These are phyloP conservation scores for Actinomortierella wolfii DNA, from an alignment of 371 early-diverging fungal genomes.

Conservation along the genomic window DNA sequence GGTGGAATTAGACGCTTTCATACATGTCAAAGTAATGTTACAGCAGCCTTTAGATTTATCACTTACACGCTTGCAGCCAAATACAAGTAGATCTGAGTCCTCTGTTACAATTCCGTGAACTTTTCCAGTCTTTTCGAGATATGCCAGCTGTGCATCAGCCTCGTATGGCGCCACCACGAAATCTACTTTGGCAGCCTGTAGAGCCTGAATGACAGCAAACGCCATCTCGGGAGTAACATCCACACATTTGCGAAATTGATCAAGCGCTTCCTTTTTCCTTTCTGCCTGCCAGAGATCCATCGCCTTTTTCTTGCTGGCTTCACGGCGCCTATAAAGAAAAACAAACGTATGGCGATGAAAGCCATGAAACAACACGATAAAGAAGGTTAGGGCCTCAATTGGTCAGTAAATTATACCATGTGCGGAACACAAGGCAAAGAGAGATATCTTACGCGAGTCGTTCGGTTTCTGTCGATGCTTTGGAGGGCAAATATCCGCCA, in stretches of 20 bases:
- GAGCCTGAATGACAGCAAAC: conserved; percentile 68
- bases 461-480: conserved; percentile 76
- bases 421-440: neutral
- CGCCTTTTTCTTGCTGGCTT: conserved; percentile 58
- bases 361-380: neutral
- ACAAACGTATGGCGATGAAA: neutral
- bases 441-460: conserved; percentile 46
- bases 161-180: conserved; percentile 98
- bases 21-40: no score
- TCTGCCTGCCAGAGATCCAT: conserved; percentile 53
- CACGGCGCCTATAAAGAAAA: conserved; percentile 51
- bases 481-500: conserved; percentile 91
- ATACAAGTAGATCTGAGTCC: conserved; percentile 97
- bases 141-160: conserved; percentile 98
- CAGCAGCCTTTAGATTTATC: no score
- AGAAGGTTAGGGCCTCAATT: neutral
- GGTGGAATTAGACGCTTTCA: no score
- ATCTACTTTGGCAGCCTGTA: conserved; percentile 68
- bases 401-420: conserved; percentile 1
- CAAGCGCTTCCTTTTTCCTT: conserved; percentile 63
- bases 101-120: conserved; percentile 92
- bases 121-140: conserved; percentile 70
- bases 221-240: conserved; percentile 85
- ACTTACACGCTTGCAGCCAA: conserved; percentile 82
- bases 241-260: conserved; percentile 73